Conservation (phyloP, 2,329 filamentous ascomycete genomes). For the Bisporella sp. region DNA sequence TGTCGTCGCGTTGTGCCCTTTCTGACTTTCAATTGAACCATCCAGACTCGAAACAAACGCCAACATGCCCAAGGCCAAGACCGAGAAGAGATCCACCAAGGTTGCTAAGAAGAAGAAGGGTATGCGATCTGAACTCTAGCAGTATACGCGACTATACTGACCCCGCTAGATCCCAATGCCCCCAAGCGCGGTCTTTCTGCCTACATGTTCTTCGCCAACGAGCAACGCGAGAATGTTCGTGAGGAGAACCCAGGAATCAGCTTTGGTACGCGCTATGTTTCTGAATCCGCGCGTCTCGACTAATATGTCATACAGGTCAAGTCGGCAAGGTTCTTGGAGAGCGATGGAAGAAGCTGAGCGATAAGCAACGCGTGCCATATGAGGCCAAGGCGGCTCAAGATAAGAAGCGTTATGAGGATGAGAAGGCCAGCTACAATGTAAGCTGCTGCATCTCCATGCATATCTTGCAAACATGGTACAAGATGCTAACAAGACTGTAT, state of each 20-base stretch:
- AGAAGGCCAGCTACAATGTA: constrained; percentile 93
- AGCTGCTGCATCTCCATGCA: constrained; percentile 32
- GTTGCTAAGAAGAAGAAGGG: constrained; percentile 66
- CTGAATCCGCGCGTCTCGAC: neutral
- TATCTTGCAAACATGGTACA: too few species aligned
- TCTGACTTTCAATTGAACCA: too few species aligned
- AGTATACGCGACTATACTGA: constrained; percentile 8
- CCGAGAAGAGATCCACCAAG: constrained; percentile 54
- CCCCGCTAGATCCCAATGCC: constrained; percentile 76
- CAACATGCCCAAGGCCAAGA: constrained; percentile 62
- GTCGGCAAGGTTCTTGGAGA: constrained; percentile 98
- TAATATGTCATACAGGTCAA: constrained; percentile 53
- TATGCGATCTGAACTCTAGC: constrained; percentile 29
- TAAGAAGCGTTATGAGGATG: constrained; percentile 98
- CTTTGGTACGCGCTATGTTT: constrained; percentile 64
- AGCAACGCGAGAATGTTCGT: constrained; percentile 95
- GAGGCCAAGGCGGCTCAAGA: constrained; percentile 94
- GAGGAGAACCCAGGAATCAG: constrained; percentile 97
- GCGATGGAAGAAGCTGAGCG: constrained; percentile 94
- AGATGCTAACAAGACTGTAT: constrained; percentile 28
- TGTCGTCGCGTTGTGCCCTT: too few species aligned
- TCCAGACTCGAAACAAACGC: neutral
- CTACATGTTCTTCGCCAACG: constrained; percentile 99
- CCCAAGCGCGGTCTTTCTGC: constrained; percentile 99
- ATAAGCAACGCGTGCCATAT: constrained; percentile 89